phyloP scores from a whole-genome alignment of 805 yeast species.

The Lipomyces spencermartinsiae region DNA sequence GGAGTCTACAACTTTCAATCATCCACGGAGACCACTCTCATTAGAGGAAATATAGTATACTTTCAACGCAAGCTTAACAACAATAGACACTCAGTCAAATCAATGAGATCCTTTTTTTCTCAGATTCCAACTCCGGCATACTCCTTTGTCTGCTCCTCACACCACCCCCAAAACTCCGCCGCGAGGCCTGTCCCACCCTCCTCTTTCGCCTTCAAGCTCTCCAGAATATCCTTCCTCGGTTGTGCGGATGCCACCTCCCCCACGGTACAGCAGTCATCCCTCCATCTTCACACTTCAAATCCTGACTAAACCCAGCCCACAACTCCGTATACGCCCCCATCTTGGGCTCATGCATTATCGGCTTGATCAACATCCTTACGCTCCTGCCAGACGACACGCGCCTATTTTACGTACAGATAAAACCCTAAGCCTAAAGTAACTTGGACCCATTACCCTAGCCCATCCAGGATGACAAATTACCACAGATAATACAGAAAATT shows the following conservation, averaged over 20 bases:
- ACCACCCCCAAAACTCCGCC: too few species aligned
- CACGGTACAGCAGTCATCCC: slow-evolving; percentile 52
- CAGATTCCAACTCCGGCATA: neutral
- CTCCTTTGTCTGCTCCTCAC: neutral
- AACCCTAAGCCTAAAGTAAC: too few species aligned
- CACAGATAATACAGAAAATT: too few species aligned
- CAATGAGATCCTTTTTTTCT: neutral
- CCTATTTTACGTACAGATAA: too few species aligned
- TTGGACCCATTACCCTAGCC: too few species aligned
- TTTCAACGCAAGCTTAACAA: neutral
- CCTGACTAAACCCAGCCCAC: slow-evolving; percentile 53
- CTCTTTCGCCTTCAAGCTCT: slow-evolving; percentile 22
- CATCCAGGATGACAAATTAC: too few species aligned
- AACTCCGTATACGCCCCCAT: slow-evolving; percentile 54
- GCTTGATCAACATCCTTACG: too few species aligned
- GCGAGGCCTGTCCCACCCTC: neutral
- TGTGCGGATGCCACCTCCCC: slow-evolving; percentile 49
- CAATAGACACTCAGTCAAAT: neutral
- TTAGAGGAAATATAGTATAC: neutral
- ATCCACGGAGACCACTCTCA: neutral
- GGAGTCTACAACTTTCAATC: too few species aligned
- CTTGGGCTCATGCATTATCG: too few species aligned
- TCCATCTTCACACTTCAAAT: slow-evolving; percentile 45
- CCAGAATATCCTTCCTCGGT: too few species aligned
- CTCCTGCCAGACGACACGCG: too few species aligned